Base-by-base conservation (phyloP, 306 rosid species). In the Begonia loranthoides region DNA sequence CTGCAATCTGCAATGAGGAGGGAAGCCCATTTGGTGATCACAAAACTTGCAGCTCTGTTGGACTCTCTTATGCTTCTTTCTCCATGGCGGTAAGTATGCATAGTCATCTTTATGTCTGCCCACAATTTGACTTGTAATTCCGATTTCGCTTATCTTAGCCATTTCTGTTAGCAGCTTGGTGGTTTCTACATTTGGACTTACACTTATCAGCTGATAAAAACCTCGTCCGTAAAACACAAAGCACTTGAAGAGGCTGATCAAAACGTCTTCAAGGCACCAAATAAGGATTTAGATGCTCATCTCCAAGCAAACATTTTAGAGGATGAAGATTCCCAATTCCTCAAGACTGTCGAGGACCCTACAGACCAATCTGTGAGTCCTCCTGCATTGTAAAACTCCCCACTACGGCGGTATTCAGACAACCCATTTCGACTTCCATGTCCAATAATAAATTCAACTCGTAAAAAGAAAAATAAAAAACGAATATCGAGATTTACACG, bases 111-210 rank as follows among this genome's bases (percentile, higher is more conserved):
- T 12, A 15, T 40, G 21, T 11, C 14, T 17, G n/a, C n/a, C n/a
- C n/a, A n/a, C n/a, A n/a, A n/a, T n/a, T n/a, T n/a, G 36, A 28
- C 36, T 28, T 28, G 36, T n/a, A n/a, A n/a, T n/a, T n/a, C n/a
- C n/a, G 36, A 1, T 28, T 28, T 28, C 36, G 0, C 36, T 1
- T 28, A 5, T 28, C 36, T 28, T 7, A 28, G 36, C 19, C 38
- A 12, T 49, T 38, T 15, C 17, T 49, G 4, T 17, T 16, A 14
- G 19, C 63, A 76, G 99, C 84, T 90, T 19, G 95, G 96, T 9
- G 84, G 94, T 39, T 52, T 90, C 59, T 90, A 68, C 77, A 65
- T 86, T 17, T 90, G 99, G 96, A 90, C 94, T 46, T 71, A 70
- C 58, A 76, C 88, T 41, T 83, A 62, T 61, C 92, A 83, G 50